phyloP scores from a whole-genome alignment of 2,329 filamentous ascomycete genomes.

The Fusarium sp. region DNA sequence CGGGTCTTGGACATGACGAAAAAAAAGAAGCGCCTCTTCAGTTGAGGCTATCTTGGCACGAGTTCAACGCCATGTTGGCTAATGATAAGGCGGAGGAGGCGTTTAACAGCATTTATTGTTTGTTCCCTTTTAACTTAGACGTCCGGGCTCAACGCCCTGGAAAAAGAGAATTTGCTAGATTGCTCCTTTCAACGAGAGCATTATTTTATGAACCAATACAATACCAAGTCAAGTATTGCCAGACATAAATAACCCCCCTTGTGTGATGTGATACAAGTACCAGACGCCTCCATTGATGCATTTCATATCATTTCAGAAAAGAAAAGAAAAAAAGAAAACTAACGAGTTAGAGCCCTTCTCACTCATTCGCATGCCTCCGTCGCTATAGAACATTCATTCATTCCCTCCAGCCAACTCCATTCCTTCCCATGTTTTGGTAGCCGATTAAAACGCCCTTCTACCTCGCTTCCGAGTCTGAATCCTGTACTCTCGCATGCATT shows the following conservation, averaged over 20 bases:
- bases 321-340: background rate
- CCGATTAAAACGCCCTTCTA: slow-evolving; percentile 37
- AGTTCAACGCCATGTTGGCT: background rate
- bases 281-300: slow-evolving; percentile 19
- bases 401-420: slow-evolving; percentile 30
- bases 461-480: slow-evolving; percentile 1
- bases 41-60: background rate
- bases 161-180: slow-evolving; percentile 21
- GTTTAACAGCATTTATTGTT: slow-evolving; percentile 25
- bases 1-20: slow-evolving; percentile 28
- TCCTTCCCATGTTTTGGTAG: slow-evolving; percentile 33
- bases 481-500: background rate
- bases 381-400: background rate
- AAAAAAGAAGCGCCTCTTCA: slow-evolving; percentile 18
- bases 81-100: slow-evolving; percentile 16
- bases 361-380: slow-evolving; percentile 17
- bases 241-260: background rate
- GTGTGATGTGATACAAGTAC: too few relatives aligned
- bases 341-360: slow-evolving; percentile 14
- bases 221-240: background rate
- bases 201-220: background rate
- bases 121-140: slow-evolving; percentile 33
- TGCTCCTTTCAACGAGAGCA: background rate
- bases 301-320: slow-evolving; percentile 21
- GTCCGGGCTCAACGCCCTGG: slow-evolving; percentile 47